These are phyloP conservation scores for Petunia hybrid DNA, from an alignment of 305 asterid species.

Conservation along the genomic window DNA sequence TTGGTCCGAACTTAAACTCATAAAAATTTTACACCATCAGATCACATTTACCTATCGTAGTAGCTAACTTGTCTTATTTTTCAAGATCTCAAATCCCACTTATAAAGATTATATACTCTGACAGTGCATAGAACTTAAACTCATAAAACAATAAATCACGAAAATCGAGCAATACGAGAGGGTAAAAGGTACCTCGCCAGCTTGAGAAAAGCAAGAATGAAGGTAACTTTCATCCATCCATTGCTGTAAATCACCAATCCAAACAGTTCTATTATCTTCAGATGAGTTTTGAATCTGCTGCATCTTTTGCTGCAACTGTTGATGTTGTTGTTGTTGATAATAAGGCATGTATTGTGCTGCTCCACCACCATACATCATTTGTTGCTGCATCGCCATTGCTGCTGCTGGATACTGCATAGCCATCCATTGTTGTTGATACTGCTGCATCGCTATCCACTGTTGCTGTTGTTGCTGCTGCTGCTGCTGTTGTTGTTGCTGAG, in stretches of 20 bases:
- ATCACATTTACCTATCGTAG: no score
- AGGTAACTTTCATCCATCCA: slow-evolving; percentile 97
- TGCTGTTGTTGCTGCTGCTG: slow-evolving; percentile 59
- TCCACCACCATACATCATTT: slow-evolving; percentile 83
- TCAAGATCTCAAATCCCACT: no score
- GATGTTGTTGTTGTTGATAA: slow-evolving; percentile 68
- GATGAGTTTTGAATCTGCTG: slow-evolving; percentile 66
- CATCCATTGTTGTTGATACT: slow-evolving; percentile 68
- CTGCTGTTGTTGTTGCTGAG: slow-evolving; percentile 50
- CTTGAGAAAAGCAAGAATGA: slow-evolving; percentile 74
- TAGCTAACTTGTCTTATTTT: no score
- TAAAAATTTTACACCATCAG: no score
- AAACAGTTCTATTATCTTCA: slow-evolving; percentile 91
- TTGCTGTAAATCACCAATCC: slow-evolving; percentile 99
- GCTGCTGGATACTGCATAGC: slow-evolving; percentile 72
- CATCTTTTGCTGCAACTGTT: slow-evolving; percentile 48
- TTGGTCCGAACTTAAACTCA: no score
- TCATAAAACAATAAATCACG: neutral
- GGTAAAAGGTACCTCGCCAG: slow-evolving; percentile 65
- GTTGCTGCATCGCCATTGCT: slow-evolving; percentile 86
- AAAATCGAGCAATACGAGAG: slow-evolving; percentile 3
- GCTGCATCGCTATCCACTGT: slow-evolving; percentile 52
- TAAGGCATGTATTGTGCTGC: slow-evolving; percentile 83
- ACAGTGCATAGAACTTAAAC: neutral
- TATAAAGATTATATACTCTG: neutral